phyloP scores from a whole-genome alignment of 306 rosid species.

The Quercus engelmannii region DNA sequence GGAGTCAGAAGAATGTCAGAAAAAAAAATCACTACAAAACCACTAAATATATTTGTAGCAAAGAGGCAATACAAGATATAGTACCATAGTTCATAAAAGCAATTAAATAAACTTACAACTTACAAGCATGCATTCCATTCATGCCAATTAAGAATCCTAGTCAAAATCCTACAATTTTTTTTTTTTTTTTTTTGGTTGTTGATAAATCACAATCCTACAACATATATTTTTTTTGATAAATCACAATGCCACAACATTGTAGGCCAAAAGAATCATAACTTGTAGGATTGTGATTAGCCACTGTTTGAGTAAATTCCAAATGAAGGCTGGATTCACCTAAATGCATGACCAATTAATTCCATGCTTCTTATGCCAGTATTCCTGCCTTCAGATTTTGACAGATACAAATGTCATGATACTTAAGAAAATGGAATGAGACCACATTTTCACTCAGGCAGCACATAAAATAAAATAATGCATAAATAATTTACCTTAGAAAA shows the following conservation, averaged over 20 bases:
- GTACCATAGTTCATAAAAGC: background rate
- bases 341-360: background rate
- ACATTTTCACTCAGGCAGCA: background rate
- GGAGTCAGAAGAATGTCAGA: background rate
- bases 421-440: background rate
- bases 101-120: background rate
- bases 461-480: background rate
- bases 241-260: background rate
- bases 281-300: background rate
- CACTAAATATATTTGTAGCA: background rate
- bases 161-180: background rate
- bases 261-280: background rate
- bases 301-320: background rate
- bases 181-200: too few relatives aligned
- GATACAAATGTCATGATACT: too few relatives aligned
- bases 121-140: background rate
- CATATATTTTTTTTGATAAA: too few relatives aligned
- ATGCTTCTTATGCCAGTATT: background rate
- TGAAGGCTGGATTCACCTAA: background rate
- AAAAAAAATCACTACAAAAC: background rate
- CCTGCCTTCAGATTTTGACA: too few relatives aligned
- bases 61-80: background rate
- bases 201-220: too few relatives aligned
- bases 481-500: constrained; percentile 76
- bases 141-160: background rate